Evolutionary conservation across 768 basidiomycete genomes (phyloP).

Genomic region (Suillus weaverae): DNA sequence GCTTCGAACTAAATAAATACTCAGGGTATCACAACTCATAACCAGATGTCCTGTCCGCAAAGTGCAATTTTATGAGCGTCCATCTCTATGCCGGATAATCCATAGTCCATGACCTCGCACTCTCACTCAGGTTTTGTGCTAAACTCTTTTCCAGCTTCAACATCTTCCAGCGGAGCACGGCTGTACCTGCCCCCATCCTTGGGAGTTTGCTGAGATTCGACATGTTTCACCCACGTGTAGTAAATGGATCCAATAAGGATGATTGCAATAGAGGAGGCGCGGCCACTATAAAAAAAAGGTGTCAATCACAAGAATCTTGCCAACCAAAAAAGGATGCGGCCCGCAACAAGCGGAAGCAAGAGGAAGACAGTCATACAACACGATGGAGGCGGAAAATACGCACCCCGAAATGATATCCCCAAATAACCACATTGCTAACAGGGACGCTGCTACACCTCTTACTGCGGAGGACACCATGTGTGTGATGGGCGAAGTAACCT

Average conservation of each 20-base stretch:
- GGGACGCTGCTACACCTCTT: constrained; percentile 88
- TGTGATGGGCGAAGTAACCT: constrained; percentile 95
- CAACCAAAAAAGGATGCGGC: background rate
- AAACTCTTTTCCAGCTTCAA: constrained; percentile 48
- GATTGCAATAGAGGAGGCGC: constrained; percentile 73
- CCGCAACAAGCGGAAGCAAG: background rate
- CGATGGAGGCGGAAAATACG: constrained; percentile 28
- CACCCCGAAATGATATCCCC: constrained; percentile 77
- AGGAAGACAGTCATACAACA: background rate
- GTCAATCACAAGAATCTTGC: background rate
- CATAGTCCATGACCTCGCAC: background rate
- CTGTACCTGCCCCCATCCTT: constrained; percentile 47
- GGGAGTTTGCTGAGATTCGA: constrained; percentile 51
- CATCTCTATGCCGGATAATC: background rate
- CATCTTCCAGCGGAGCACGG: constrained; percentile 61
- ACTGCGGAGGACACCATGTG: constrained; percentile 98
- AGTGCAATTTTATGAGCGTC: background rate
- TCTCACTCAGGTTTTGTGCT: constrained; percentile 31
- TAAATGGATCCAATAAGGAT: constrained; percentile 82
- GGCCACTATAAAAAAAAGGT: constrained; percentile 53
- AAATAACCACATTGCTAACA: constrained; percentile 82
- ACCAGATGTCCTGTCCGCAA: background rate
- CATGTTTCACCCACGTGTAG: constrained; percentile 88
- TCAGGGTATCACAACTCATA: background rate
- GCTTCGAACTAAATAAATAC: background rate